phyloP scores from a whole-genome alignment of 208 protist species.

The Crithidia thermophila region DNA sequence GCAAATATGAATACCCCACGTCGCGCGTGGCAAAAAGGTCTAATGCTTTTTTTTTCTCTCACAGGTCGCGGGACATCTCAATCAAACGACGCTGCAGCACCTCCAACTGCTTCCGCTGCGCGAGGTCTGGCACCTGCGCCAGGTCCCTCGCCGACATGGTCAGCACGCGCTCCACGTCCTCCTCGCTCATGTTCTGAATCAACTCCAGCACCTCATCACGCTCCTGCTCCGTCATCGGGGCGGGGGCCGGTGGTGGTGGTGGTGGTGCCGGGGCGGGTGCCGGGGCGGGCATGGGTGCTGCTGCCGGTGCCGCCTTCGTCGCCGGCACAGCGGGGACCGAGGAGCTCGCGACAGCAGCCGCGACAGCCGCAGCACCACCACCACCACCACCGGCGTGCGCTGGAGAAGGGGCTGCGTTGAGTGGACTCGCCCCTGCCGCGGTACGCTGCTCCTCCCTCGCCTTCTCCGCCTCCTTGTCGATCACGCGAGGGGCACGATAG shows the following conservation, averaged over 20 bases:
- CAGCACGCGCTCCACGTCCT: conserved; percentile 77
- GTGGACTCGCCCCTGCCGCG: too few species aligned
- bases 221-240: conserved; percentile 40
- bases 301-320: not conserved
- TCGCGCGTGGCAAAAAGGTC: not conserved
- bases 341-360: too few species aligned
- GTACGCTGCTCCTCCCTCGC: conserved; percentile 4
- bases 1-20: not conserved
- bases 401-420: too few species aligned
- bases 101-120: conserved; percentile 66
- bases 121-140: conserved; percentile 56
- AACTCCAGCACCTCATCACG: conserved; percentile 78
- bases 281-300: not conserved
- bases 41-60: not conserved
- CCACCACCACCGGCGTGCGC: not conserved
- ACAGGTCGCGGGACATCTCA: conserved; percentile 68
- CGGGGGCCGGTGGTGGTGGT: not conserved
- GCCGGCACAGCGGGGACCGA: not conserved
- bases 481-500: conserved; percentile 15
- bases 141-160: conserved; percentile 71
- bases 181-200: conserved; percentile 75
- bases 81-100: conserved; percentile 64
- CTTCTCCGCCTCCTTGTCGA: conserved; percentile 7
- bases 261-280: not conserved
- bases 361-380: too few species aligned